phyloP scores from a whole-genome alignment of 2,329 filamentous ascomycete species.

The Fusarium albosuccineum region DNA sequence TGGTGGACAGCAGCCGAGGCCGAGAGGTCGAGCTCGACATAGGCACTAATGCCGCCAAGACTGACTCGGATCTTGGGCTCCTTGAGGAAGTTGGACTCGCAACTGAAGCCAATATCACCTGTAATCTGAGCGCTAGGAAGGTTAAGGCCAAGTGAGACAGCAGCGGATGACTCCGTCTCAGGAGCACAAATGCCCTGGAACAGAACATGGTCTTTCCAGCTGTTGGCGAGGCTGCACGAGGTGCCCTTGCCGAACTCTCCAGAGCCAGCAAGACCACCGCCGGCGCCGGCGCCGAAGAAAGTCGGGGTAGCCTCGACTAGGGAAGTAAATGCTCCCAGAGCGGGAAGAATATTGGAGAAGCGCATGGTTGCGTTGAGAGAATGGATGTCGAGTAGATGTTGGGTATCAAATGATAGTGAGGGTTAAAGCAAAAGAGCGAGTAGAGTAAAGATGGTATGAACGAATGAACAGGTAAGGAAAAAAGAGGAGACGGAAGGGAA shows the following conservation, averaged over 20 bases:
- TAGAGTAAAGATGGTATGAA: background rate
- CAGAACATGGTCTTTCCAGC: slow-evolving; percentile 34
- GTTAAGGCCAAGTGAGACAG: slow-evolving; percentile 43
- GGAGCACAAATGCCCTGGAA: slow-evolving; percentile 37
- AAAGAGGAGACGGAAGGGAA: slow-evolving; percentile 14
- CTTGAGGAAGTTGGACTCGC: slow-evolving; percentile 56
- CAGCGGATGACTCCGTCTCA: slow-evolving; percentile 35
- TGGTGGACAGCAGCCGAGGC: slow-evolving; percentile 62
- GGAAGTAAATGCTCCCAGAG: slow-evolving; percentile 38
- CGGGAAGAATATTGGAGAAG: slow-evolving; percentile 33
- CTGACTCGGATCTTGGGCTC: slow-evolving; percentile 59
- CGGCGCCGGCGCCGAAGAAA: slow-evolving; percentile 19
- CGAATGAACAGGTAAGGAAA: slow-evolving; percentile 10
- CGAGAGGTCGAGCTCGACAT: slow-evolving; percentile 62
- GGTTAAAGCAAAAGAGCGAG: slow-evolving; percentile 4
- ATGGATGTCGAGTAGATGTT: slow-evolving; percentile 7
- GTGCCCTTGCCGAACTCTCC: slow-evolving; percentile 14
- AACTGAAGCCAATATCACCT: slow-evolving; percentile 59
- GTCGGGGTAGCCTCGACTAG: slow-evolving; percentile 37
- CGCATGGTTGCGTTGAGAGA: slow-evolving; percentile 33
- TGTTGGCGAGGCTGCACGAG: slow-evolving; percentile 32
- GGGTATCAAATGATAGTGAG: slow-evolving; percentile 7
- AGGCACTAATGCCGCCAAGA: slow-evolving; percentile 64
- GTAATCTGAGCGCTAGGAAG: slow-evolving; percentile 56
- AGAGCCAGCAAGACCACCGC: slow-evolving; percentile 12